These are phyloP conservation scores for Pleurozium schreberi DNA, from an alignment of 225 moss, liverwort and hornwort genomes.

Conservation along the genomic window DNA sequence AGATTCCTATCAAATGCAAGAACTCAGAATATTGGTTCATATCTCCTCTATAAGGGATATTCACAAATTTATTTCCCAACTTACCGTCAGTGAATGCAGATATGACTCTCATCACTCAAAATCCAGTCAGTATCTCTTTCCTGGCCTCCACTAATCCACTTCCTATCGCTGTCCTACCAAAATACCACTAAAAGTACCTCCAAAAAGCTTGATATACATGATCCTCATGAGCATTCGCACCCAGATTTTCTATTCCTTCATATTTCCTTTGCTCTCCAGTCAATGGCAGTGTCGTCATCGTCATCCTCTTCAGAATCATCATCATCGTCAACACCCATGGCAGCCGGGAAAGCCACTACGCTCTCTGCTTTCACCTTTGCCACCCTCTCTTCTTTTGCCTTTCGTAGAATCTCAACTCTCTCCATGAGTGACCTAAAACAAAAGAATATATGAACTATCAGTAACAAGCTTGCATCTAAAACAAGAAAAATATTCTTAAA, in stretches of 20 bases:
- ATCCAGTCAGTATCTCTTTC: background rate
- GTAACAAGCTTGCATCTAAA: background rate
- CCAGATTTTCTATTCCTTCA: background rate
- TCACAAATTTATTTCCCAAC: background rate
- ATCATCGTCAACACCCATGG: constrained; percentile 33
- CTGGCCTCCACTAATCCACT: background rate
- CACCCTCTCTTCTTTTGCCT: constrained; percentile 39
- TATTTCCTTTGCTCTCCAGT: constrained; percentile 54
- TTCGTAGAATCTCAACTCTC: constrained; percentile 46
- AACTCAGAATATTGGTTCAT: background rate
- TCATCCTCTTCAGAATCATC: constrained; percentile 33
- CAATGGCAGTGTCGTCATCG: constrained; percentile 10
- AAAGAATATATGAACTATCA: background rate
- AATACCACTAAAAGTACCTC: background rate
- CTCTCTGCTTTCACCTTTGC: constrained; percentile 40
- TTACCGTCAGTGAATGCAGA: background rate
- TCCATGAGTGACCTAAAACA: constrained; percentile 33
- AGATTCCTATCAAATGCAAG: background rate
- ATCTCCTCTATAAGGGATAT: background rate
- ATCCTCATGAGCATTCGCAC: background rate
- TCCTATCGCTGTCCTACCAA: background rate
- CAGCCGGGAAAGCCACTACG: constrained; percentile 36
- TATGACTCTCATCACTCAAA: background rate
- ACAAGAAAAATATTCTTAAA: background rate
- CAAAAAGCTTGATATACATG: background rate